phyloP scores from a whole-genome alignment of 331 rosid genomes.

The Rosa hybrid region DNA sequence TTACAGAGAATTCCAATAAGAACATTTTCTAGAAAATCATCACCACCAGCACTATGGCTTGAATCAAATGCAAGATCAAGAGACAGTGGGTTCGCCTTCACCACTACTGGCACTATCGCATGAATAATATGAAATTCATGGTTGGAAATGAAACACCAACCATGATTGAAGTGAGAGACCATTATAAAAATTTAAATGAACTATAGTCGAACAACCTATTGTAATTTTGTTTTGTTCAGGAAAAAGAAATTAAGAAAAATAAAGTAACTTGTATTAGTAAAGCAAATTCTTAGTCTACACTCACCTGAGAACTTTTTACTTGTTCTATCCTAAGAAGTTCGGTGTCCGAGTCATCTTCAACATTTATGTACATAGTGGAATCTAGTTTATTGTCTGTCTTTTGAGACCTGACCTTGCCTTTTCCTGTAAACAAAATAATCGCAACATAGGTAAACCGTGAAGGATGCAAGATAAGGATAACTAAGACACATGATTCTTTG shows the following conservation, averaged over 20 bases:
- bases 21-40: conserved; percentile 20
- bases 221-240: not conserved
- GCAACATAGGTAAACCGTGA: not conserved
- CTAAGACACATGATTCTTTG: not conserved
- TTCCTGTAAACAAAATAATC: conserved; percentile 49
- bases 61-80: not conserved
- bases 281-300: conserved; percentile 28
- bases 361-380: conserved; percentile 32
- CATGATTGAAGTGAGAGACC: not conserved
- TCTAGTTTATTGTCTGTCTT: conserved; percentile 34
- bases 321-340: conserved; percentile 29
- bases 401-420: conserved; percentile 51
- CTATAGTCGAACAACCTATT: not conserved
- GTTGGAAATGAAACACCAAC: no score
- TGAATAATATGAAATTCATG: no score
- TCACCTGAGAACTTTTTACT: conserved; percentile 47
- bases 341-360: conserved; percentile 39
- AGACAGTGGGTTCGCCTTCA: no score
- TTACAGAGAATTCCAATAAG: conserved; percentile 22
- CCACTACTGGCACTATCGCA: not conserved
- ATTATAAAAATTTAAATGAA: not conserved
- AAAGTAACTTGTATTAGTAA: not conserved
- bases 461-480: conserved; percentile 3
- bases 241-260: not conserved
- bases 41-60: conserved; percentile 12